Percentiles rank a stretch among this genome's conserved stretches.
Evolutionary conservation across 2,329 filamentous ascomycete species (phyloP).

Genomic region (Alternaria arborescens): DNA sequence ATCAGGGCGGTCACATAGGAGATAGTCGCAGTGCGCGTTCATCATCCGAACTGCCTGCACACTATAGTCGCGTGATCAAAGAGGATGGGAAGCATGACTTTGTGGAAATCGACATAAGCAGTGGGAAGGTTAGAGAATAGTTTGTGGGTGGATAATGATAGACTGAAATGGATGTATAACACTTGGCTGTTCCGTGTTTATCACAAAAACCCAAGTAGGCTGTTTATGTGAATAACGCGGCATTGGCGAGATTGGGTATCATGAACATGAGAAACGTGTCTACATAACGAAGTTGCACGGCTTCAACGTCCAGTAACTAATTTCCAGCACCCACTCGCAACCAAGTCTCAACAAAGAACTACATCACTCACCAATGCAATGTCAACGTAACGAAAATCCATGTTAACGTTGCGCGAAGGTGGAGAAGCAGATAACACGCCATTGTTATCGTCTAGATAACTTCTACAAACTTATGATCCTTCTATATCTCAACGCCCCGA

Average conservation of each 20-base stretch:
- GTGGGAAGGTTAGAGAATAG: neutral
- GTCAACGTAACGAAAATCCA: neutral
- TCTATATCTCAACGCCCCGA: neutral
- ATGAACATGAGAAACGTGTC: neutral
- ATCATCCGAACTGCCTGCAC: neutral
- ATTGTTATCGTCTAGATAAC: neutral
- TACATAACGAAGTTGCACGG: neutral
- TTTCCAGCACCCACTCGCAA: neutral
- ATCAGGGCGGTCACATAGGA: neutral
- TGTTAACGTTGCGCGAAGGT: neutral
- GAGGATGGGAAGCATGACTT: neutral
- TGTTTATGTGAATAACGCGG: neutral
- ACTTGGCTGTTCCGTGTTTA: neutral
- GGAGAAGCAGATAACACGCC: neutral
- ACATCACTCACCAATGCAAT: neutral
- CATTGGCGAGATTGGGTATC: neutral
- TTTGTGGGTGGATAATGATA: neutral
- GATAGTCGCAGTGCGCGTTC: neutral
- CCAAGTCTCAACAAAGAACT: neutral
- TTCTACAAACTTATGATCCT: neutral
- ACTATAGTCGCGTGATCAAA: neutral
- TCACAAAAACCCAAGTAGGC: neutral
- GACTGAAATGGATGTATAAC: too few species aligned
- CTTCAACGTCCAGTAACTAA: neutral
- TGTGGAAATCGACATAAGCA: neutral